Base-by-base conservation (phyloP, 345 rosid genomes). In the Noccaea bulbosa region DNA sequence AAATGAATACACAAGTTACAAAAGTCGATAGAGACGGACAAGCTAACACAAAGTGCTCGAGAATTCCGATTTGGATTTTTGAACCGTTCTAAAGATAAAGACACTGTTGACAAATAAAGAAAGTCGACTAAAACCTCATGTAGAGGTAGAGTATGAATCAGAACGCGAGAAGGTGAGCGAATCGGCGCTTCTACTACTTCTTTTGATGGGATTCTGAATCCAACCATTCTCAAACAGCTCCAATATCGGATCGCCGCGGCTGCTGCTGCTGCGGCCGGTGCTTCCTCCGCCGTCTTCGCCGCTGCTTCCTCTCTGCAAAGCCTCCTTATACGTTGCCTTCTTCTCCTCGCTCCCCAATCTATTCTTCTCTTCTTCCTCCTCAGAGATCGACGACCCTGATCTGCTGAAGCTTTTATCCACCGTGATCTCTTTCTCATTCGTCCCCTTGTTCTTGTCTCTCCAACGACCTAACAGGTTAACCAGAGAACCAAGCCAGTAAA, bases 141-240 rank as follows among this genome's bases (percentile, higher is more conserved):
- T 73, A 5, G 35, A 32, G 11, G 61, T 51, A 1, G 59, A 56
- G 17, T 20, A 75, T 5, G 70, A 63, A 20, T 76, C 67, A 17
- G 76, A 70, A 52, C 53, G 72, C 2, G 73, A 63, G 6, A 79
- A 11, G 0, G 48, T 38, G 3, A 61, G 62, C 1, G 78, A 78
- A 62, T 71, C 77, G 0, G 63, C 75, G 38, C 67, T 77, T 30
- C 32, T 45, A 7, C 54, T 57, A 17, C 51, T 79, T 43, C n/a
- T 12, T 30, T 67, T 82, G 45, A 51, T 35, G 0, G 85, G 75
- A 8, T 46, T 83, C 75, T 65, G 82, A 3, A 76, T 78, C 92
- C 90, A 83, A 5, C 83, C 84, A 0, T 70, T 81, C 58, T 86
- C 88, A 27, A 87, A 87, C 14, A 83, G 64, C 12, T 81, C 89